Evolutionary conservation across 257 asterid genomes (phyloP).

Genomic region (Paulownia fortunei): DNA sequence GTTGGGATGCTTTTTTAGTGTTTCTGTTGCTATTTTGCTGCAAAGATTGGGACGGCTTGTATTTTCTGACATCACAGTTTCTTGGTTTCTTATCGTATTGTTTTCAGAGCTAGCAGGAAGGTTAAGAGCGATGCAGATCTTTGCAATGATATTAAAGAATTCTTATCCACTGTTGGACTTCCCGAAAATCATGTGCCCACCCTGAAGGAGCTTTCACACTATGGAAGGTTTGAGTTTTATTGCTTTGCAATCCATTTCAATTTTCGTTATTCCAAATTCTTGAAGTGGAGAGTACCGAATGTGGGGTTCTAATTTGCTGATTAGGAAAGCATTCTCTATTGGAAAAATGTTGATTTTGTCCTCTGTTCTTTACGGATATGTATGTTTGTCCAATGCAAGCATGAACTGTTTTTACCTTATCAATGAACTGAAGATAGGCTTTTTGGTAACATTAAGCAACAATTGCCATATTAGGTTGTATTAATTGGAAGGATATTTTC

Average conservation of each 20-base stretch:
- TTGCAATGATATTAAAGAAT: slow-evolving; percentile 62
- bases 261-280: no score
- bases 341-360: neutral
- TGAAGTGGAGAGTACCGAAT: neutral
- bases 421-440: no score
- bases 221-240: slow-evolving; percentile 73
- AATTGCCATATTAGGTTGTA: no score
- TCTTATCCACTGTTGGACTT: slow-evolving; percentile 71
- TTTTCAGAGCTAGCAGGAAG: slow-evolving; percentile 55
- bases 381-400: neutral
- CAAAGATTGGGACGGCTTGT: neutral
- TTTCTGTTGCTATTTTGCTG: slow-evolving; percentile 7
- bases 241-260: neutral
- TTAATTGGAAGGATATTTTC: no score
- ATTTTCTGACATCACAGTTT: slow-evolving; percentile 9
- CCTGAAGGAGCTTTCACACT: slow-evolving; percentile 68
- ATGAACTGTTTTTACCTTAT: no score
- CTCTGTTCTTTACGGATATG: neutral
- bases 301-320: neutral
- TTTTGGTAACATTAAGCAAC: no score
- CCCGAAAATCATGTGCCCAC: slow-evolving; percentile 82
- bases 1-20: neutral
- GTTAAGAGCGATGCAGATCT: slow-evolving; percentile 76
- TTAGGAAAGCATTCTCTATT: neutral
- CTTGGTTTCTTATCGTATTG: neutral